Percentiles rank a stretch among this genome's conserved stretches.
Evolutionary conservation across 257 asterid species (phyloP).

Genomic region (Solanum pimpinellifolium): DNA sequence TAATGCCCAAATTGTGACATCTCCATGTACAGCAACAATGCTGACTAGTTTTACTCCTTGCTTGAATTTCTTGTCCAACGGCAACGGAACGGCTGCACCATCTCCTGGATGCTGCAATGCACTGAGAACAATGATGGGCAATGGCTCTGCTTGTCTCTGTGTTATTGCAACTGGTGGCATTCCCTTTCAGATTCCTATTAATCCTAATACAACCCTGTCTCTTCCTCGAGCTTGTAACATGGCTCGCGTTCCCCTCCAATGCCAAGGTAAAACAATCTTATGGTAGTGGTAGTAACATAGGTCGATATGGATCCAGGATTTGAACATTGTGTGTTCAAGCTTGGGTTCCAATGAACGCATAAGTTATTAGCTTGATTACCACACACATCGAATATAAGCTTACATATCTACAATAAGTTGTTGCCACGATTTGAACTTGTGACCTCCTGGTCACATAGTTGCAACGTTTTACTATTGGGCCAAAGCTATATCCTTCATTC

Average conservation of each 20-base stretch:
- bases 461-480: background rate
- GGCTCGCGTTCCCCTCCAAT: constrained; percentile 56
- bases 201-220: constrained; percentile 37
- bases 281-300: background rate
- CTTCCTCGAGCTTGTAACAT: constrained; percentile 63
- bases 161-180: constrained; percentile 22
- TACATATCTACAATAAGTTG: background rate
- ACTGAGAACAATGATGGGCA: constrained; percentile 10
- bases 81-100: constrained; percentile 38
- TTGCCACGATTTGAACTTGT: background rate
- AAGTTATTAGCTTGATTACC: background rate
- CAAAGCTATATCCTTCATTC: background rate
- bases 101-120: constrained; percentile 49
- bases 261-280: constrained; percentile 35
- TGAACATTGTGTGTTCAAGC: background rate
- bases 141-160: constrained; percentile 25
- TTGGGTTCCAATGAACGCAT: background rate
- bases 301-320: background rate
- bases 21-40: constrained; percentile 54
- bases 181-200: constrained; percentile 37
- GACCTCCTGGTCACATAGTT: background rate
- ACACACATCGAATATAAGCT: background rate
- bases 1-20: constrained; percentile 11
- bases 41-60: constrained; percentile 57
- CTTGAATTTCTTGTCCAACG: constrained; percentile 30